Conservation (phyloP, 2,329 filamentous ascomycete genomes). For the Epicoccum nigrum region DNA sequence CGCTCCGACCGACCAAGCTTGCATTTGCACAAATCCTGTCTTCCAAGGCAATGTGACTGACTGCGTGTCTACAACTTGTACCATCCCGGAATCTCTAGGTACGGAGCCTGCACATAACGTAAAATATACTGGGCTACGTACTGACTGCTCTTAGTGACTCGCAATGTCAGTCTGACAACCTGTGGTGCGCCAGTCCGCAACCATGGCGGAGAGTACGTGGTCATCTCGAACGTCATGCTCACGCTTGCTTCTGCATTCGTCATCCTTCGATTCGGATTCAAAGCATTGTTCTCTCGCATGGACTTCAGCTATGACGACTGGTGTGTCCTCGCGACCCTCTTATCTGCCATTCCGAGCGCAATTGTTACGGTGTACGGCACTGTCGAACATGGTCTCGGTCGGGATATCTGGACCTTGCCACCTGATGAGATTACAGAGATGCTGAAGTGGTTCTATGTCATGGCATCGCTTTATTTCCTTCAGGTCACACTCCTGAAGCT, state of each 20-base stretch:
- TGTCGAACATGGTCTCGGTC: conserved; percentile 53
- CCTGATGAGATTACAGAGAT: conserved; percentile 54
- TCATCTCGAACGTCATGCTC: conserved; percentile 43
- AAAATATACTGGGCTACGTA: not conserved
- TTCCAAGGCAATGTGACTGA: conserved; percentile 29
- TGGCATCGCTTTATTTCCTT: conserved; percentile 45
- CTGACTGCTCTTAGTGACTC: conserved; percentile 38
- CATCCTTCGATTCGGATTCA: conserved; percentile 45
- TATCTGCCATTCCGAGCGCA: conserved; percentile 33
- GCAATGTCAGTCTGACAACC: conserved; percentile 49
- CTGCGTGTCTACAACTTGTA: conserved; percentile 29
- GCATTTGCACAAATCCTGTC: conserved; percentile 30
- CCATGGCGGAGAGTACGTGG: conserved; percentile 41
- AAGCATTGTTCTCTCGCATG: conserved; percentile 40
- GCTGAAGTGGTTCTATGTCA: conserved; percentile 43
- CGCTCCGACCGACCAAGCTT: conserved; percentile 25
- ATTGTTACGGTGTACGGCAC: conserved; percentile 35
- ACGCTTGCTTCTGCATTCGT: conserved; percentile 45
- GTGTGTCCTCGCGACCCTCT: conserved; percentile 32
- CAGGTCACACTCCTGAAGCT: conserved; percentile 38
- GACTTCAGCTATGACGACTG: conserved; percentile 51
- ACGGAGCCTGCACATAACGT: not conserved
- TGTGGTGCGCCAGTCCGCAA: conserved; percentile 51
- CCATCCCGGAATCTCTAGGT: conserved; percentile 31
- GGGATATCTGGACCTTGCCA: conserved; percentile 59